A percentile compares a stretch with the other conserved stretches of the same genome.
Conservation (phyloP, 805 yeast genomes). For the Myxozyma geophila region DNA sequence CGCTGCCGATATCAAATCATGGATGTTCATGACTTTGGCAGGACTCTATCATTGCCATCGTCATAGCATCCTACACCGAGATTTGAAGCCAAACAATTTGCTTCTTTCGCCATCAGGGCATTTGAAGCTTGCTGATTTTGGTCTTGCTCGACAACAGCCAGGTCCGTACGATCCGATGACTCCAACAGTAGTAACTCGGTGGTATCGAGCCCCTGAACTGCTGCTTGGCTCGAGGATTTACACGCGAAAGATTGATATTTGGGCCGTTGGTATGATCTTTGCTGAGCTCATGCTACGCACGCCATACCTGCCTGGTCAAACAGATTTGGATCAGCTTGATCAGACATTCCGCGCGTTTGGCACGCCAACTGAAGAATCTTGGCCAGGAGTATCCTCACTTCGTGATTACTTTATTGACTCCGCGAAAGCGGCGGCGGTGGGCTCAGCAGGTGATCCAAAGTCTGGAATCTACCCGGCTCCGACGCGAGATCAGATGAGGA, state of each 20-base stretch:
- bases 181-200: conserved; percentile 93
- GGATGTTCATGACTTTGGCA: conserved; percentile 92
- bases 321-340: conserved; percentile 86
- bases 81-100: conserved; percentile 55
- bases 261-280: conserved; percentile 97
- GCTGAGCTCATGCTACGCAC: conserved; percentile 95
- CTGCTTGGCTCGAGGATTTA: conserved; percentile 87
- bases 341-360: conserved; percentile 96
- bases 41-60: conserved; percentile 97
- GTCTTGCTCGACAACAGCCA: conserved; percentile 85
- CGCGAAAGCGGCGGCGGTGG: conserved; percentile 39
- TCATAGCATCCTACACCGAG: conserved; percentile 82
- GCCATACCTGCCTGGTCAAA: conserved; percentile 92
- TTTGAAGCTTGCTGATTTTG: conserved; percentile 95
- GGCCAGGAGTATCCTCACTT: conserved; percentile 87
- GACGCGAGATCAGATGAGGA: conserved; percentile 86
- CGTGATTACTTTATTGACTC: conserved; percentile 81
- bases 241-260: conserved; percentile 85
- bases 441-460: conserved; percentile 11
- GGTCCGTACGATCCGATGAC: conserved; percentile 72
- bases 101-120: conserved; percentile 85
- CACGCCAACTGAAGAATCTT: conserved; percentile 86
- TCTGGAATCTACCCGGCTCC: conserved; percentile 44
- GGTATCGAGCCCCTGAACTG: conserved; percentile 97
- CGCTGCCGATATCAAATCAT: conserved; percentile 86